These are phyloP conservation scores for Canavalia gladiata DNA, from an alignment of 306 rosid genomes.

Conservation along the genomic window DNA sequence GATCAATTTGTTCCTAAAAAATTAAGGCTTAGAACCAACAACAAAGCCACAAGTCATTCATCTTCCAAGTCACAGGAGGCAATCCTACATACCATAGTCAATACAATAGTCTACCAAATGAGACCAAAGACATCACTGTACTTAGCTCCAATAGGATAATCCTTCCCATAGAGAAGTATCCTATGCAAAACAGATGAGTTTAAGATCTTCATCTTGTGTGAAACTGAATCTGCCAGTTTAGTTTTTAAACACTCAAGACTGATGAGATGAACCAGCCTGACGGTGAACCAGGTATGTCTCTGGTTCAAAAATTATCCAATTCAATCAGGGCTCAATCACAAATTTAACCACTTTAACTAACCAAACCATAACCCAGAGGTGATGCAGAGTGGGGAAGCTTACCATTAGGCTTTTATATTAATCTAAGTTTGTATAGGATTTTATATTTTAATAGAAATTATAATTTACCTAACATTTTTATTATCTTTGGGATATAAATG, in stretches of 20 bases:
- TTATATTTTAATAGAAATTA: neutral
- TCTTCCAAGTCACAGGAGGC: constrained; percentile 25
- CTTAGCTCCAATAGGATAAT: constrained; percentile 21
- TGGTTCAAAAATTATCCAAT: neutral
- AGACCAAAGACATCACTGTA: neutral
- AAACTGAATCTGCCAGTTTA: constrained; percentile 13
- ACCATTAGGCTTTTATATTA: neutral
- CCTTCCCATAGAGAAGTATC: constrained; percentile 4
- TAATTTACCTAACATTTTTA: neutral
- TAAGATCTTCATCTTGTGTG: neutral
- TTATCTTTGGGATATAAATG: constrained; percentile 7
- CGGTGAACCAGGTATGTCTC: neutral
- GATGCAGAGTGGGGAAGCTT: neutral
- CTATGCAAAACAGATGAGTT: constrained; percentile 1
- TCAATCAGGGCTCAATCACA: neutral
- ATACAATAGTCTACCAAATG: neutral
- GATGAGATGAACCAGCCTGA: neutral
- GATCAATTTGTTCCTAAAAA: constrained; percentile 26
- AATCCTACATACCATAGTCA: constrained; percentile 1
- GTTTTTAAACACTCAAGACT: neutral
- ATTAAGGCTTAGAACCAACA: constrained; percentile 33
- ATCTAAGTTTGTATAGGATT: neutral
- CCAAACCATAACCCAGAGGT: neutral
- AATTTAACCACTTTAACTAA: neutral
- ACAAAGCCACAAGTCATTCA: neutral